Evolutionary conservation across 78 protist genomes (phyloP).

Genomic region (Salpingoeca rosetta): DNA sequence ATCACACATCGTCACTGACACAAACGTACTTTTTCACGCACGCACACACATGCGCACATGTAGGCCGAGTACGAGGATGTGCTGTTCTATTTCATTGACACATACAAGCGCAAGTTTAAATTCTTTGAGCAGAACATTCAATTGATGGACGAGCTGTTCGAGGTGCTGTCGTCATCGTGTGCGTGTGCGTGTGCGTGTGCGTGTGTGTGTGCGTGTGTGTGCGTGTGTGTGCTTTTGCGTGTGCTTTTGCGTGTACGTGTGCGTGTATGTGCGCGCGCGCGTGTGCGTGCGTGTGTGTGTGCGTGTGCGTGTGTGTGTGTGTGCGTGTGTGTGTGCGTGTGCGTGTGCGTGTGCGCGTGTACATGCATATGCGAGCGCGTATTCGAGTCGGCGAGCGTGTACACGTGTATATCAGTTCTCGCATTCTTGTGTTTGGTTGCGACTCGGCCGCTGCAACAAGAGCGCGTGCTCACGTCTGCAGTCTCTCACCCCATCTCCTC

Average conservation of each 20-base stretch:
- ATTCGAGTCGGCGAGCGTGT: not conserved
- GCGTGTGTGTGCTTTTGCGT: too few relatives aligned
- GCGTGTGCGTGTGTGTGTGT: slow-evolving; percentile 1
- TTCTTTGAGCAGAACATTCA: slow-evolving; percentile 10
- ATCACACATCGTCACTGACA: too few relatives aligned
- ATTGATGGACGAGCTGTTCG: not conserved
- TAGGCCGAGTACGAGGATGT: slow-evolving; percentile 57
- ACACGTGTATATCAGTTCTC: not conserved
- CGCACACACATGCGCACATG: too few relatives aligned
- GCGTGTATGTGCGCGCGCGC: not conserved
- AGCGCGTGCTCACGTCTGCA: too few relatives aligned
- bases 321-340: not conserved
- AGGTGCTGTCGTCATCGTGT: too few relatives aligned
- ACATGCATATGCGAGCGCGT: too few relatives aligned
- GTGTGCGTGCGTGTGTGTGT: not conserved
- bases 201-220: slow-evolving; percentile 14
- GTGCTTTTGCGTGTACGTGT: not conserved
- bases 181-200: slow-evolving; percentile 11
- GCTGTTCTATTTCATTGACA: slow-evolving; percentile 63
- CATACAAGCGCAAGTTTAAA: slow-evolving; percentile 73
- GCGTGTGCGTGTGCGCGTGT: not conserved
- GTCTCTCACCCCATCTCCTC: too few relatives aligned
- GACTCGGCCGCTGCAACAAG: too few relatives aligned
- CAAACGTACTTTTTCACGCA: too few relatives aligned
- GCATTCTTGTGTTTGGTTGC: too few relatives aligned